These are phyloP conservation scores for Candolleomyces efflorescens DNA, from an alignment of 768 basidiomycete species.

Conservation along the genomic window DNA sequence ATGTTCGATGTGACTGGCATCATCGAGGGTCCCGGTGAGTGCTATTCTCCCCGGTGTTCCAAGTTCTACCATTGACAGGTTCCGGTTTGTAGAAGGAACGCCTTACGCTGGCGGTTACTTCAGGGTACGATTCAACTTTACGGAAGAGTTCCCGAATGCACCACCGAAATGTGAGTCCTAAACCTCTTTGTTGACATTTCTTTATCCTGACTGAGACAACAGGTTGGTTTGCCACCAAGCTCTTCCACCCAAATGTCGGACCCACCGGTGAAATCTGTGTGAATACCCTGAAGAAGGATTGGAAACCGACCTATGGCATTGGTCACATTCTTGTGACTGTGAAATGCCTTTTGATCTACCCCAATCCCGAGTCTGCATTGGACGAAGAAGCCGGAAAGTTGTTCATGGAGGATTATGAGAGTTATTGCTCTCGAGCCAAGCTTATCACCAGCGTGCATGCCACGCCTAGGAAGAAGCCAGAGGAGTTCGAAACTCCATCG, in stretches of 20 bases:
- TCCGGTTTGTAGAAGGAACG: slow-evolving; percentile 41
- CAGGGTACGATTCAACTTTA: slow-evolving; percentile 81
- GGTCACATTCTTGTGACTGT: slow-evolving; percentile 88
- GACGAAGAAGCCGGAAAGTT: slow-evolving; percentile 96
- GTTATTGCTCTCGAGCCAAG: slow-evolving; percentile 80
- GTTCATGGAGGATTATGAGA: slow-evolving; percentile 83
- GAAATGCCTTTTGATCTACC: slow-evolving; percentile 94
- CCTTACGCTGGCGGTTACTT: slow-evolving; percentile 69
- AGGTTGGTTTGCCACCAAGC: slow-evolving; percentile 93
- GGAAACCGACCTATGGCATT: slow-evolving; percentile 90
- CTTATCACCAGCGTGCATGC: slow-evolving; percentile 92
- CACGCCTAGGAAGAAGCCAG: slow-evolving; percentile 68
- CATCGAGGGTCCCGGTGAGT: slow-evolving; percentile 86
- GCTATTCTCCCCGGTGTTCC: slow-evolving; percentile 7
- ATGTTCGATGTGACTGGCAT: slow-evolving; percentile 84
- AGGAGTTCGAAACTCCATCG: slow-evolving; percentile 59
- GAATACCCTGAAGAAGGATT: slow-evolving; percentile 96
- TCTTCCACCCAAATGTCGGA: slow-evolving; percentile 97
- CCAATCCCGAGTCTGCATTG: slow-evolving; percentile 93
- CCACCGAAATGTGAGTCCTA: slow-evolving; percentile 83
- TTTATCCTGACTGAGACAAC: background rate
- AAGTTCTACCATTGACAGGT: background rate
- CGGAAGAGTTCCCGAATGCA: slow-evolving; percentile 87
- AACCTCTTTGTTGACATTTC: background rate
- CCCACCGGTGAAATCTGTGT: slow-evolving; percentile 90